Evolutionary conservation across 169 alveolate genomes (phyloP).

Genomic region (Babesia bigemina): DNA sequence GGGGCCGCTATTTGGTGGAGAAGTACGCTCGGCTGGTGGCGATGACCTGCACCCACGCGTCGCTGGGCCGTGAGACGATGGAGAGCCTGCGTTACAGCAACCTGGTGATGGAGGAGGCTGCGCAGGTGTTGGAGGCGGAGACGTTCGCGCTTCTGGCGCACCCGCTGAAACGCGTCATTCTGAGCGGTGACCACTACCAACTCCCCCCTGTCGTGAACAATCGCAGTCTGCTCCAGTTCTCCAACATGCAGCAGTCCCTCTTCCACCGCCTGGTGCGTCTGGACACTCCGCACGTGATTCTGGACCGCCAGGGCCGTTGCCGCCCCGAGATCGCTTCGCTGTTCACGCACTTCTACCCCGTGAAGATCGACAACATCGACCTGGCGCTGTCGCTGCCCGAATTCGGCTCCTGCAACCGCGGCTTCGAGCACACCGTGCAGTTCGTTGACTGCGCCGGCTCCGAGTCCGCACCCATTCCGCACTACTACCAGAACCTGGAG

Average conservation of each 20-base stretch:
- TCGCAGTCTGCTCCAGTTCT: constrained; percentile 75
- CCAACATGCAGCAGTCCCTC: constrained; percentile 85
- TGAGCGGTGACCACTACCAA: constrained; percentile 93
- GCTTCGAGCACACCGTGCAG: constrained; percentile 82
- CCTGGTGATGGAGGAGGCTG: constrained; percentile 88
- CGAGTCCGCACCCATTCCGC: constrained; percentile 87
- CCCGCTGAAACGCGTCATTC: constrained; percentile 85
- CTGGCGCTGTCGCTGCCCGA: constrained; percentile 15
- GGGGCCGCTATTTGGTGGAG: constrained; percentile 90
- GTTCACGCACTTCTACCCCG: constrained; percentile 85
- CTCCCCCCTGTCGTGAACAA: constrained; percentile 92
- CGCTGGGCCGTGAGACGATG: constrained; percentile 85
- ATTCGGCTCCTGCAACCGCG: constrained; percentile 14
- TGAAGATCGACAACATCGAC: constrained; percentile 39
- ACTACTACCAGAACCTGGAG: constrained; percentile 89
- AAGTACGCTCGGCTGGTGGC: constrained; percentile 91
- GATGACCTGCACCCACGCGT: constrained; percentile 95
- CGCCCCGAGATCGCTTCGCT: constrained; percentile 86
- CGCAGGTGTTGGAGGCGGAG: constrained; percentile 88
- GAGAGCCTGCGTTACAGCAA: constrained; percentile 80
- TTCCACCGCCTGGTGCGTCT: constrained; percentile 83
- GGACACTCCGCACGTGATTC: constrained; percentile 79
- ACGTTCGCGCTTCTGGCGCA: constrained; percentile 89
- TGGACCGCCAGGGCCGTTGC: constrained; percentile 89
- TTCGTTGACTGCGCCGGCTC: constrained; percentile 84